Evolutionary conservation across 2,329 filamentous ascomycete species (phyloP), one percentile per base, ranked within the genome.

Genomic region (Dryadomyces quercus-mongolicae): DNA sequence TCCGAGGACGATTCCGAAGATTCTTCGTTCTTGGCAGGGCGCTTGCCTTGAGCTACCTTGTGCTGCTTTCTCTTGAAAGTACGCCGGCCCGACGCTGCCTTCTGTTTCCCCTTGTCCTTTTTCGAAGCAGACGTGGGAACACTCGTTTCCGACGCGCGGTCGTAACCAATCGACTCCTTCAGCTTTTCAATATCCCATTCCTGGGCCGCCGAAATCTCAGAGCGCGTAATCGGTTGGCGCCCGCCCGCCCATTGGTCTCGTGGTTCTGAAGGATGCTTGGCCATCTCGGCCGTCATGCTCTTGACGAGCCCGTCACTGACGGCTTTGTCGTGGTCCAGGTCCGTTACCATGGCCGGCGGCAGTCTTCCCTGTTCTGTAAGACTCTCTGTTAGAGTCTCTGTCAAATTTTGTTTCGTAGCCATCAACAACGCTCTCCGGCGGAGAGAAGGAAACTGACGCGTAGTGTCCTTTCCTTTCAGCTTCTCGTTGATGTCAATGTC

Each of bases 301-400:
- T 21, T 8, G 20, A 20, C 12, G 3, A 51, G 38, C 13, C 15
- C 10, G 38, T 57, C 56, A 21, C 56, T 57, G 31, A 52, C 44
- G 7, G 44, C 36, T n/a, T 49, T 57, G 48, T 57, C 52, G 9
- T 56, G 55, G 4, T 52, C 40, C 1, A 49, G 20, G 18, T 56
- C 51, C 8, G 31, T 40, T n/a, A n/a, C n/a, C 5, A 54, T 43
- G 7, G 47, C 31, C 0, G 55, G 25, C 1, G 53, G 53, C 5
- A 12, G 43, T 13, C 7, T 13, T 13, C 4, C 5, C 16, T 9
- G 16, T 16, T n/a, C 42, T 12, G 42, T 20, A 12, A 40, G 36
- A 12, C 3, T 16, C 15, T 12, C 36, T 12, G 10, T 40, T 16
- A 40, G 36, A 12, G 10, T 16, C 15, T 12, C 36, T 12, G 10